Percentiles rank a stretch among this genome's conserved stretches.
Evolutionary conservation across 2,329 filamentous ascomycete species (phyloP).

Genomic region (Curvularia verruculosa): DNA sequence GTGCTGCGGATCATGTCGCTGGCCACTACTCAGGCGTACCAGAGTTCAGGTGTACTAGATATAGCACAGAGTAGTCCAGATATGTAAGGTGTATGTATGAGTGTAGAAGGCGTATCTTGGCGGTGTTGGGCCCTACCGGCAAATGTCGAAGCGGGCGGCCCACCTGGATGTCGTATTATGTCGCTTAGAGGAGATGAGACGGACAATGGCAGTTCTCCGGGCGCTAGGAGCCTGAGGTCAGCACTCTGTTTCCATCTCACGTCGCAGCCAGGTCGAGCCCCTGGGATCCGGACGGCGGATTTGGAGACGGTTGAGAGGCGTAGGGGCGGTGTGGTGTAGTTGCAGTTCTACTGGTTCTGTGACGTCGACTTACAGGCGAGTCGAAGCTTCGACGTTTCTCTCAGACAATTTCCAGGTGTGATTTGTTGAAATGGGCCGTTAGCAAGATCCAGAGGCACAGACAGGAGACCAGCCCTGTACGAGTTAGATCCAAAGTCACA

Average conservation of each 20-base stretch:
- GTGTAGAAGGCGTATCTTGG: neutral
- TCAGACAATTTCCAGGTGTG: neutral
- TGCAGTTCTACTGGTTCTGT: too few species aligned
- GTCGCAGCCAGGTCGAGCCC: neutral
- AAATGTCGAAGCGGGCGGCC: neutral
- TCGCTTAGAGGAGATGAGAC: neutral
- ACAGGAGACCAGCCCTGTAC: too few species aligned
- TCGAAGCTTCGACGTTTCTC: neutral
- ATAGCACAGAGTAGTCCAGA: too few species aligned
- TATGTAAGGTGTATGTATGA: too few species aligned
- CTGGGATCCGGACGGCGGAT: neutral
- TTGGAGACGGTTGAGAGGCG: neutral
- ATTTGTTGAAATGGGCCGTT: too few species aligned
- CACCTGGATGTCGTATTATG: neutral
- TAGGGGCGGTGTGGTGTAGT: neutral
- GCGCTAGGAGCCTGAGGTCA: conserved; percentile 2
- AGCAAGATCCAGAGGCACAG: too few species aligned
- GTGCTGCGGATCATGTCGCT: neutral
- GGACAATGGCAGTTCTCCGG: conserved; percentile 2
- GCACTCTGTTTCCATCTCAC: conserved; percentile 1
- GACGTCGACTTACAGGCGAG: neutral
- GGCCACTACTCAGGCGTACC: too few species aligned
- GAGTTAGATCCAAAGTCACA: too few species aligned
- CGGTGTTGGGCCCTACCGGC: neutral
- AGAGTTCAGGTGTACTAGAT: too few species aligned